phyloP scores from a whole-genome alignment of 2,329 filamentous ascomycete species.

The Epichloe gansuensis region DNA sequence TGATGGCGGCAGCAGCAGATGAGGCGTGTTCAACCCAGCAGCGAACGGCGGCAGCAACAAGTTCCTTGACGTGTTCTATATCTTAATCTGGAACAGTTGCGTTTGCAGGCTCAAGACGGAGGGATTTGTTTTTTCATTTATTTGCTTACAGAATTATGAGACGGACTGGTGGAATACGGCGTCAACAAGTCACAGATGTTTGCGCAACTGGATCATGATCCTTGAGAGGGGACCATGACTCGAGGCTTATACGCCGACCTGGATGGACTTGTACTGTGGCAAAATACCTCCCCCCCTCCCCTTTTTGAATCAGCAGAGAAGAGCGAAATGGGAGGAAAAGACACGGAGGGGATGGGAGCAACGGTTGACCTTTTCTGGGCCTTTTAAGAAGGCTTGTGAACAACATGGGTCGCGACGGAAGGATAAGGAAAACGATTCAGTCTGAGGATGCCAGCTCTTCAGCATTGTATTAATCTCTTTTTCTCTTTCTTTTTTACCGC shows the following conservation, averaged over 20 bases:
- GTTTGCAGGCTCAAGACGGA: neutral
- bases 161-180: neutral
- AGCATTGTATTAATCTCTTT: conserved; percentile 38
- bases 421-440: conserved; percentile 15
- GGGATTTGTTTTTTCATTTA: neutral
- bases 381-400: neutral
- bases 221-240: conserved; percentile 1
- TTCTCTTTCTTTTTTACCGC: conserved; percentile 25
- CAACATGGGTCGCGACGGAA: neutral
- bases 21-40: neutral
- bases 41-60: neutral
- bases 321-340: neutral
- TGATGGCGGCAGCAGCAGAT: neutral
- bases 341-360: neutral
- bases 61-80: conserved; percentile 4
- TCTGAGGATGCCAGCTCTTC: conserved; percentile 20
- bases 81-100: conserved; percentile 1
- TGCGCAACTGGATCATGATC: conserved; percentile 1
- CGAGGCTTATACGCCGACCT: neutral
- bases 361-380: neutral
- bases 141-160: neutral
- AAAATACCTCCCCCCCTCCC: neutral
- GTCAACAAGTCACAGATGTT: neutral
- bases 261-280: neutral
- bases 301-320: conserved; percentile 1